phyloP scores from a whole-genome alignment of 129 eudicot species.

The Sambucus nigra region DNA sequence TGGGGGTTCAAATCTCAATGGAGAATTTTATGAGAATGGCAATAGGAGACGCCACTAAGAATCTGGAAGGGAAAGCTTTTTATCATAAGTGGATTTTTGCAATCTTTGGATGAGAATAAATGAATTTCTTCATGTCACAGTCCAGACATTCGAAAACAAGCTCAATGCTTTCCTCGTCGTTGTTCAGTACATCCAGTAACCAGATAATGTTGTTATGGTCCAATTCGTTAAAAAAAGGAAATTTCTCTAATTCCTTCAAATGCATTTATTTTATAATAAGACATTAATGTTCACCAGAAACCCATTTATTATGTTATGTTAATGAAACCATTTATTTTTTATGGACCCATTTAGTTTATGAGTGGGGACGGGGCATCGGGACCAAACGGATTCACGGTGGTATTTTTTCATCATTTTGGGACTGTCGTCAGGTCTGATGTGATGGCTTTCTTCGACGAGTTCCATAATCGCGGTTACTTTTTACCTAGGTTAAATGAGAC shows the following conservation, averaged over 20 bases:
- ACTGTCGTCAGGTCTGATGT: no score
- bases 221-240: conserved; percentile 1
- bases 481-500: no score
- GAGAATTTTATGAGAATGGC: background rate
- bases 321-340: no score
- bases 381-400: no score
- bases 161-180: background rate
- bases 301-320: no score
- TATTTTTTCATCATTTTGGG: no score
- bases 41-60: conserved; percentile 1
- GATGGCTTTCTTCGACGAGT: no score
- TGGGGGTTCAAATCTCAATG: conserved; percentile 12
- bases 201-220: conserved; percentile 13
- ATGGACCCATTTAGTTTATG: no score
- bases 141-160: conserved; percentile 5
- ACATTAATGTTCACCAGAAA: no score
- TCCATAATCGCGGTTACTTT: no score
- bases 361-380: no score
- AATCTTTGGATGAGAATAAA: background rate
- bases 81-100: background rate
- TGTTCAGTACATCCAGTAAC: background rate
- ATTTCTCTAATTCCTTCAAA: conserved; percentile 9
- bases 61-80: conserved; percentile 6
- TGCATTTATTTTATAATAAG: no score
- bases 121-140: conserved; percentile 1